Evolutionary conservation across 805 yeast genomes (phyloP).

Genomic region (Danielozyma ontarioensis): DNA sequence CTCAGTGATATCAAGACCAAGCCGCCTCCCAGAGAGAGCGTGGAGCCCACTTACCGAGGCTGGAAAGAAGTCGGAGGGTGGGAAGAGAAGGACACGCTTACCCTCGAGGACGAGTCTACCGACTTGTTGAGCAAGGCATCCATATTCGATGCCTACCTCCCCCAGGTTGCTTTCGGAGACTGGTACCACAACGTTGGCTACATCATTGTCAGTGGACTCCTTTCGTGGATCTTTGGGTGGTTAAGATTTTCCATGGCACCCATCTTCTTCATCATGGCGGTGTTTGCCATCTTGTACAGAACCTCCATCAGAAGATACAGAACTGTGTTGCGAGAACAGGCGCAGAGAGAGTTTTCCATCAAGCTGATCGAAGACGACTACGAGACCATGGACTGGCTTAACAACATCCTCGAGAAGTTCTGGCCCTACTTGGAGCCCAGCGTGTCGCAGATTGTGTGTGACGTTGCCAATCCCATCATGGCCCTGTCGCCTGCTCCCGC

Average conservation of each 20-base stretch:
- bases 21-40: slow-evolving; percentile 45
- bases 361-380: slow-evolving; percentile 79
- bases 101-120: slow-evolving; percentile 62
- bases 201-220: slow-evolving; percentile 57
- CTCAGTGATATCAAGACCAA: slow-evolving; percentile 24
- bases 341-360: slow-evolving; percentile 81
- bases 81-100: slow-evolving; percentile 63
- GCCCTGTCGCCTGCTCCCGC: slow-evolving; percentile 78
- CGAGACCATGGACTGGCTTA: slow-evolving; percentile 95
- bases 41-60: slow-evolving; percentile 72
- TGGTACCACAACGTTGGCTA: slow-evolving; percentile 92
- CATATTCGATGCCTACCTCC: slow-evolving; percentile 67
- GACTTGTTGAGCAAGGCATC: slow-evolving; percentile 72
- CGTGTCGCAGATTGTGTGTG: slow-evolving; percentile 77
- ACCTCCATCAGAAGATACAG: slow-evolving; percentile 80
- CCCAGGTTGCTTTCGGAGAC: slow-evolving; percentile 79
- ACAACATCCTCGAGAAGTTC: slow-evolving; percentile 80
- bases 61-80: slow-evolving; percentile 94
- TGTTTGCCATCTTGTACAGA: slow-evolving; percentile 69
- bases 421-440: slow-evolving; percentile 92
- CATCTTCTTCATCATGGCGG: slow-evolving; percentile 63
- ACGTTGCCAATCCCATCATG: slow-evolving; percentile 77
- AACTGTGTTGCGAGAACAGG: slow-evolving; percentile 64
- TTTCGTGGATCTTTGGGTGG: slow-evolving; percentile 78
- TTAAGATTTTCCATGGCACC: slow-evolving; percentile 75